These are phyloP conservation scores for Rugosomyces carneus DNA, from an alignment of 1,284 basidiomycete genomes.

Conservation along the genomic window DNA sequence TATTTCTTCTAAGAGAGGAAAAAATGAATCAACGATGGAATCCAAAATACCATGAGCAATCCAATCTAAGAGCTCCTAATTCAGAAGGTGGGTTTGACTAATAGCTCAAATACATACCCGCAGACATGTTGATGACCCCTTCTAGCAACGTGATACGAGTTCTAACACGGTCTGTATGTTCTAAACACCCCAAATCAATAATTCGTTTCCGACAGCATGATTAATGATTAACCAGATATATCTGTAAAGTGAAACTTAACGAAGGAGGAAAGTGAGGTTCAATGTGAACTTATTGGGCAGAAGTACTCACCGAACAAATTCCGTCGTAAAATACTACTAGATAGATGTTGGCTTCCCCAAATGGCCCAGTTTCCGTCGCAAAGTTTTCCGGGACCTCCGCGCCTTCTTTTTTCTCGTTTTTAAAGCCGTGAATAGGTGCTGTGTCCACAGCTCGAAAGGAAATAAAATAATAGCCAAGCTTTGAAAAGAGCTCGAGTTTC, in stretches of 20 bases:
- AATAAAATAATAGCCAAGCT: conserved; percentile 91
- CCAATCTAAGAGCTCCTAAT: conserved; percentile 59
- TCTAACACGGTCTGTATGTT: conserved; percentile 79
- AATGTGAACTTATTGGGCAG: conserved; percentile 1
- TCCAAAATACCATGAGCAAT: conserved; percentile 92
- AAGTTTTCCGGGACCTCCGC: conserved; percentile 12
- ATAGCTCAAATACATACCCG: conserved; percentile 42
- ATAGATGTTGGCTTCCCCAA: conserved; percentile 85
- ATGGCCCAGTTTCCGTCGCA: conserved; percentile 26
- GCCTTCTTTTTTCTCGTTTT: conserved; percentile 25
- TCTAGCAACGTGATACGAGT: conserved; percentile 60
- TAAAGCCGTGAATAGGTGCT: conserved; percentile 34
- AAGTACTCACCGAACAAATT: conserved; percentile 70
- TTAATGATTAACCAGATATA: conserved; percentile 49
- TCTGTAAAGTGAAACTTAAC: conserved; percentile 89
- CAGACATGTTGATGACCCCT: conserved; percentile 57
- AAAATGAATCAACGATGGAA: conserved; percentile 92
- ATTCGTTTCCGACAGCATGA: neutral
- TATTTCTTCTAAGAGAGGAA: conserved; percentile 80
- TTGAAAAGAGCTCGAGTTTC: conserved; percentile 87
- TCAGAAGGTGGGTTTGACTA: neutral
- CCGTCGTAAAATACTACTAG: conserved; percentile 88
- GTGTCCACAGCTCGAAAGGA: conserved; percentile 83
- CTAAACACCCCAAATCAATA: conserved; percentile 28
- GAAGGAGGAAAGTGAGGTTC: conserved; percentile 1